Conservation (phyloP, 257 asterid species). For the Vinca minor region DNA sequence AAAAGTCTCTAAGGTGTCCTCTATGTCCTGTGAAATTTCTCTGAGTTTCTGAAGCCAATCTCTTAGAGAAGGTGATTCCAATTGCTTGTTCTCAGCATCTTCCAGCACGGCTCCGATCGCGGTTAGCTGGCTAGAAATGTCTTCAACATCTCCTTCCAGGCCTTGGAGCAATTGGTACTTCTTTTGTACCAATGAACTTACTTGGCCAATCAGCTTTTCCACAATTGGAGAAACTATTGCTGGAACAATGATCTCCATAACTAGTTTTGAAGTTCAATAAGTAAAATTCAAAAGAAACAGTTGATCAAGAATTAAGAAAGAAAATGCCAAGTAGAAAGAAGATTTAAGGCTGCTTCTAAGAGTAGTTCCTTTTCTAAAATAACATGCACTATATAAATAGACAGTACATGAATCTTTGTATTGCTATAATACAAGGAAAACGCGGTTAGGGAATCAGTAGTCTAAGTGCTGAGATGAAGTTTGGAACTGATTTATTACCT, state of each 20-base stretch:
- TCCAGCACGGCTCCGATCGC: constrained; percentile 41
- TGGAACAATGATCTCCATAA: background rate
- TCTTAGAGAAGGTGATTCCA: constrained; percentile 30
- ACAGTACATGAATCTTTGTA: too few species aligned
- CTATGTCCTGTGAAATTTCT: constrained; percentile 36
- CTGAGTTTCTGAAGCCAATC: constrained; percentile 50
- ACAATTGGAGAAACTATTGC: background rate
- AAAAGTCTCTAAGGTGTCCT: constrained; percentile 36
- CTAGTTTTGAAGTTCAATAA: too few species aligned
- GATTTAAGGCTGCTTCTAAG: too few species aligned
- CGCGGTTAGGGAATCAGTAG: too few species aligned
- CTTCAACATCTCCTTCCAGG: constrained; percentile 18
- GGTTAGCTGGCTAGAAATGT: constrained; percentile 33
- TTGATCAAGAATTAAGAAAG: too few species aligned
- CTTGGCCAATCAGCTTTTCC: background rate
- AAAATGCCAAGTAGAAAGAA: too few species aligned
- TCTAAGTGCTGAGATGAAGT: too few species aligned
- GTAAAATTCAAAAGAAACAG: too few species aligned
- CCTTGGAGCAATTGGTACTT: constrained; percentile 15
- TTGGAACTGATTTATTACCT: too few species aligned
- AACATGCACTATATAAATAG: too few species aligned
- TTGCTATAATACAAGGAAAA: too few species aligned
- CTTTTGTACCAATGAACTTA: background rate
- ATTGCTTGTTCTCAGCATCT: constrained; percentile 39
- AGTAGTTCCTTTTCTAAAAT: too few species aligned